Evolutionary conservation across 148 eudicot species (phyloP), one percentile per base, ranked within the genome.

Genomic region (Cornus florida): DNA sequence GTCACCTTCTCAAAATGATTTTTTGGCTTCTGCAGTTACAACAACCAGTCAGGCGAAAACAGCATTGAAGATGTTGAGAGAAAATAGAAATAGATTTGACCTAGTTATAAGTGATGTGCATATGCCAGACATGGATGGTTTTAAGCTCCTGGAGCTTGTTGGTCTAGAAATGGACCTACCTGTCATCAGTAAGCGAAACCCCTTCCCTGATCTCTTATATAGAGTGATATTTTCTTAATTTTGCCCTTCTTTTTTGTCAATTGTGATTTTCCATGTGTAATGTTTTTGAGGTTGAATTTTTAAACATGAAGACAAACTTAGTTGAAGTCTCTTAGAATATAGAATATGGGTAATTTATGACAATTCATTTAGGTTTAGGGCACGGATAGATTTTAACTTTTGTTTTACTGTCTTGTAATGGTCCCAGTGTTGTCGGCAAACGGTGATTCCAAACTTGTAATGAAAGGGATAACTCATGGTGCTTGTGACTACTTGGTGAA

Each of bases 61-160:
- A 38, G 99, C 98, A 5, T 77, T 96, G 75, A 85, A 81, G 67
- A 84, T 96, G 85, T 78, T 93, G 80, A 87, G 92, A 82, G 88
- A 91, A 75, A 87, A 88, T 80, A 85, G 23, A 81, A 88, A 86
- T 62, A 83, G 82, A 70, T 92, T 87, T 81, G 97, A 94, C 77
- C 79, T 94, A 5, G 87, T 94, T 22, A 92, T 94, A 70, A 89
- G 87, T 19, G 98, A 94, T 79, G 93, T 90, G 38, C 90, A 92
- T 69, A 96, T 96, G 98, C 99, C 98, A 14, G 98, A 92, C 78
- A 96, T 96, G 89, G 98, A 94, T 83, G 99, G 99, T 69, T 86
- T 96, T 32, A 94, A 86, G 94, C 93, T 96, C 77, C 97, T 96
- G 62, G 97, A 94, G 79, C 91, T 85, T 66, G 89, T 96, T 39